Conservation (phyloP, 306 rosid species). For the Astragalus membranaceus region DNA sequence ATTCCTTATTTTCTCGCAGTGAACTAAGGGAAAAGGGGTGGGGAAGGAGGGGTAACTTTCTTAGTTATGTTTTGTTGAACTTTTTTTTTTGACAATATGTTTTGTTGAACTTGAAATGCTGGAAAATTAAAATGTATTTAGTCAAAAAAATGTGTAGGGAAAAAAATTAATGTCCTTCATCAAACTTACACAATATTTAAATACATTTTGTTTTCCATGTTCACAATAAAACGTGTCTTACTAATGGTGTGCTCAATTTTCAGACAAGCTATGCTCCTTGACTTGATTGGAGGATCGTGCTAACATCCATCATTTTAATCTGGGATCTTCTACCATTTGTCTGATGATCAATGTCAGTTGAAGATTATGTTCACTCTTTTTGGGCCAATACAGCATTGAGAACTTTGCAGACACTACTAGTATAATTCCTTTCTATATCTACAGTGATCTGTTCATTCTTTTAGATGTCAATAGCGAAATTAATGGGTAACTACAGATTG, state of each 20-base stretch:
- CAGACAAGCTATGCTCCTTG: conserved; percentile 88
- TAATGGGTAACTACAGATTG: not conserved
- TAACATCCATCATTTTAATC: not conserved
- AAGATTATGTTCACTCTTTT: conserved; percentile 23
- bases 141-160: not conserved
- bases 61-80: not conserved
- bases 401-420: not conserved
- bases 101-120: not conserved
- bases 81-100: no score
- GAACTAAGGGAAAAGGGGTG: not conserved
- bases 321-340: not conserved
- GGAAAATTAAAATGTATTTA: not conserved
- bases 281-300: conserved; percentile 36
- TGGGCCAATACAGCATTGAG: conserved; percentile 10
- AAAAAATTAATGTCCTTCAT: not conserved
- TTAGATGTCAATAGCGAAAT: conserved; percentile 10
- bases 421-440: conserved; percentile 13
- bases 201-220: not conserved
- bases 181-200: not conserved
- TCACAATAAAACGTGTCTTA: conserved; percentile 16
- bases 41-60: not conserved
- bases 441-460: conserved; percentile 24
- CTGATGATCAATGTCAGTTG: conserved; percentile 3
- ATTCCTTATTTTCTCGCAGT: not conserved
- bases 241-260: conserved; percentile 19